Evolutionary conservation across 345 rosid species (phyloP).

Genomic region (Arabidopsis thaliana): DNA sequence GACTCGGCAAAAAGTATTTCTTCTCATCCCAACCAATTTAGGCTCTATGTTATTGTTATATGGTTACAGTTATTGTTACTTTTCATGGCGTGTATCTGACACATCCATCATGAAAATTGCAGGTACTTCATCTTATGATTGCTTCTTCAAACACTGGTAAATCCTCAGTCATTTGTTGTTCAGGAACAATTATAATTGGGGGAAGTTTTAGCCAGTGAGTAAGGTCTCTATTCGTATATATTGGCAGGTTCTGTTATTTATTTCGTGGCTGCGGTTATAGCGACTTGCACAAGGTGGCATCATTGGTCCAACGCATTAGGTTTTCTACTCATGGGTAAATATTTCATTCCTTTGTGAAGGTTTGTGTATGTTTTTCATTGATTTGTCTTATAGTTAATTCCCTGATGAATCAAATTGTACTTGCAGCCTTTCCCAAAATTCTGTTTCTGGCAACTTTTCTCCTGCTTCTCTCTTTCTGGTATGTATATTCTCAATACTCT

Average conservation of each 20-base stretch:
- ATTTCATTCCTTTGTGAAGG: background rate
- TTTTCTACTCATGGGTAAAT: constrained; percentile 46
- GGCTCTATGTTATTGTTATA: background rate
- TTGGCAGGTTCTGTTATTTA: constrained; percentile 44
- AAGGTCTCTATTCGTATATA: constrained; percentile 12
- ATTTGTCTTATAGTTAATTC: constrained; percentile 7
- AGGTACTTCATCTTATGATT: constrained; percentile 51
- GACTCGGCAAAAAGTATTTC: constrained; percentile 72
- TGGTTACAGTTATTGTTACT: constrained; percentile 4
- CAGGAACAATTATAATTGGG: background rate
- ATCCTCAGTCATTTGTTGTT: background rate
- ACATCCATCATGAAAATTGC: constrained; percentile 16
- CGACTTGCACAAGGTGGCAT: constrained; percentile 51
- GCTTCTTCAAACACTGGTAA: constrained; percentile 48
- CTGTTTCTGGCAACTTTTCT: constrained; percentile 66
- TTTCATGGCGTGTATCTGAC: constrained; percentile 25
- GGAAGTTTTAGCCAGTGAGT: background rate
- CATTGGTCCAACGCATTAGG: constrained; percentile 47
- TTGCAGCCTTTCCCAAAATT: constrained; percentile 67
- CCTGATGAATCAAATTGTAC: constrained; percentile 9
- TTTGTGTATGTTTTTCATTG: background rate
- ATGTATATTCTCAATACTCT: constrained; percentile 28
- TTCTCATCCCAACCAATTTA: background rate
- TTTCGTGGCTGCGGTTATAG: constrained; percentile 43
- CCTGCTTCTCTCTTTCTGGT: constrained; percentile 72